Conservation (phyloP, 2,329 filamentous ascomycete species). For the Beauveria sp. region DNA sequence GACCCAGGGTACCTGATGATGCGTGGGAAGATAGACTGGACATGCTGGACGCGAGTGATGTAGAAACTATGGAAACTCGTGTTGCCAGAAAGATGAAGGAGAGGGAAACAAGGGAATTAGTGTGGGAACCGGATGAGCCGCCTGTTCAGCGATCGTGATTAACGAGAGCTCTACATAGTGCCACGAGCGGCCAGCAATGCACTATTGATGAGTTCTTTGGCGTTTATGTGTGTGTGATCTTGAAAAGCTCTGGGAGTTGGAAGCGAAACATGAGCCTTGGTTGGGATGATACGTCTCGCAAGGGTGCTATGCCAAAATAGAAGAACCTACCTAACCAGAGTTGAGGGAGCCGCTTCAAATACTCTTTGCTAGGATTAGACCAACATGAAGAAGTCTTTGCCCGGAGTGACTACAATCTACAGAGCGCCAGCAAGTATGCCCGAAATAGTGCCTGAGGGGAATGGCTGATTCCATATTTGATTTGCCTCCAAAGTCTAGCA, state of each 20-base stretch:
- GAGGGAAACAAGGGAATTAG: not conserved
- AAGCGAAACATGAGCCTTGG: not conserved
- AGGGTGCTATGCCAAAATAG: too few relatives aligned
- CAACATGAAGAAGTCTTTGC: too few relatives aligned
- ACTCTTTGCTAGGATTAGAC: too few relatives aligned
- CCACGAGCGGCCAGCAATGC: not conserved
- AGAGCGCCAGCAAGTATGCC: too few relatives aligned
- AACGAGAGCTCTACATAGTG: not conserved
- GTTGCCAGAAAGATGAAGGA: not conserved
- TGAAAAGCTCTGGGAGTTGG: not conserved
- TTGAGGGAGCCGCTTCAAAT: too few relatives aligned
- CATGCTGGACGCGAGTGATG: not conserved
- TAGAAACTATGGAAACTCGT: not conserved
- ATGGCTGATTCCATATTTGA: too few relatives aligned
- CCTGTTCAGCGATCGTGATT: not conserved
- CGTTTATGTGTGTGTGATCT: not conserved
- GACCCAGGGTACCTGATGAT: not conserved
- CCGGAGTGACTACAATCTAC: too few relatives aligned
- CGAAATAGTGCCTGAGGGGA: too few relatives aligned
- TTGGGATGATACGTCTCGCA: not conserved
- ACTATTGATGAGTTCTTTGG: not conserved
- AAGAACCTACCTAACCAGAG: too few relatives aligned
- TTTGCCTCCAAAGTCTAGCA: too few relatives aligned
- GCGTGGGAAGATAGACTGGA: not conserved
- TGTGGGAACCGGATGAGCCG: not conserved